Conservation (phyloP, 2,329 filamentous ascomycete species). For the Cercospora sojina region DNA sequence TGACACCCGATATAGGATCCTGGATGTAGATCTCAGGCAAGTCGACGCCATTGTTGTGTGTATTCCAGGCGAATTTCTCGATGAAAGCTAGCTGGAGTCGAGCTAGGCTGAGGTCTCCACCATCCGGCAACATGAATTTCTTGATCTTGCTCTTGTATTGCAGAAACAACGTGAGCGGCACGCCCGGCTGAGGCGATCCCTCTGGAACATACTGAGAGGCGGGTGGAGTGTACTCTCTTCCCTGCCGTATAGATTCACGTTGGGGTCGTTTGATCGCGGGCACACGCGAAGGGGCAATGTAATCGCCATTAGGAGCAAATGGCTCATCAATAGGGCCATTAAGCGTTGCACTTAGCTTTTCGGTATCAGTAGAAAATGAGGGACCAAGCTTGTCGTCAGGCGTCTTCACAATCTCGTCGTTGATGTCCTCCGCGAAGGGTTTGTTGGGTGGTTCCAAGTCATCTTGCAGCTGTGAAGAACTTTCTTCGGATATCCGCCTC, state of each 20-base stretch:
- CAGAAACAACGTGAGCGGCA: constrained; percentile 88
- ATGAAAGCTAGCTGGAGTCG: constrained; percentile 94
- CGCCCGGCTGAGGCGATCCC: constrained; percentile 69
- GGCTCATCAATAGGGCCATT: constrained; percentile 39
- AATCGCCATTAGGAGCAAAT: constrained; percentile 22
- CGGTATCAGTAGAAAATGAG: constrained; percentile 30
- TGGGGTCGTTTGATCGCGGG: constrained; percentile 18
- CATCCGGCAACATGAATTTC: constrained; percentile 86
- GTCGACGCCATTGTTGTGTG: constrained; percentile 87
- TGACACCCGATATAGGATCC: constrained; percentile 90
- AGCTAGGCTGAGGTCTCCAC: constrained; percentile 80
- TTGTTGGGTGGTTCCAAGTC: constrained; percentile 34
- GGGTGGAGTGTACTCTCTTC: constrained; percentile 40
- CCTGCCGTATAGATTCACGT: constrained; percentile 21
- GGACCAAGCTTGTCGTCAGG: constrained; percentile 63
- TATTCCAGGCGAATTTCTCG: constrained; percentile 99
- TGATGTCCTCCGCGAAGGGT: constrained; percentile 29
- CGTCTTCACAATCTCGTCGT: constrained; percentile 55
- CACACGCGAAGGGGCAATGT: constrained; percentile 17
- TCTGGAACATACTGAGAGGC: constrained; percentile 48
- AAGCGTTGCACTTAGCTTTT: constrained; percentile 35
- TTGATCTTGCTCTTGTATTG: constrained; percentile 98
- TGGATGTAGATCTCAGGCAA: constrained; percentile 97
- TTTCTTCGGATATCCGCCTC: constrained; percentile 64
- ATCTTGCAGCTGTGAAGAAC: constrained; percentile 41